Conservation (phyloP, 2,329 filamentous ascomycete species). For the Penicillium rolfsii region DNA sequence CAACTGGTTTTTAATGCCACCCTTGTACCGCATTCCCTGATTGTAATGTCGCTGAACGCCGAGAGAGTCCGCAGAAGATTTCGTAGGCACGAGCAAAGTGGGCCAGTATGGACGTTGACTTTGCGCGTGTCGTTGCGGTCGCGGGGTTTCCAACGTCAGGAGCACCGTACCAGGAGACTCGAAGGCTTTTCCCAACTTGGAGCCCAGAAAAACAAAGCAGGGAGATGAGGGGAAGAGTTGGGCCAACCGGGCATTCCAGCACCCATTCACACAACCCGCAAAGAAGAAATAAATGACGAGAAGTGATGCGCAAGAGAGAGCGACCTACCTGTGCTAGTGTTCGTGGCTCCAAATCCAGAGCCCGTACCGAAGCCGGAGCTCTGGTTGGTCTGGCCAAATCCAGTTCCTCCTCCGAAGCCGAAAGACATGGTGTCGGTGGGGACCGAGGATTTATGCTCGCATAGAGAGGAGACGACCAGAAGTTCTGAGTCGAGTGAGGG, state of each 20-base stretch:
- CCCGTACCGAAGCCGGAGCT: conserved; percentile 46
- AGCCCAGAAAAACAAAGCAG: conserved; percentile 18
- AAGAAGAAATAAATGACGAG: conserved; percentile 12
- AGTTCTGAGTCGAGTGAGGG: conserved; percentile 3
- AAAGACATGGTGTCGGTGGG: conserved; percentile 43
- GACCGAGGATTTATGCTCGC: conserved; percentile 34
- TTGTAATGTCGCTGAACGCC: conserved; percentile 35
- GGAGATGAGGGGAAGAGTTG: conserved; percentile 11
- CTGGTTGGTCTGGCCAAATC: conserved; percentile 54
- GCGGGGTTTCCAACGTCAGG: conserved; percentile 35
- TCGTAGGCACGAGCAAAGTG: conserved; percentile 20
- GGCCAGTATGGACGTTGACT: conserved; percentile 17
- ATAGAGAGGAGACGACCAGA: conserved; percentile 18
- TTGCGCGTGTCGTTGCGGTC: conserved; percentile 30
- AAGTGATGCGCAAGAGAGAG: conserved; percentile 15
- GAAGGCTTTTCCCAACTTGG: conserved; percentile 16
- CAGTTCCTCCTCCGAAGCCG: conserved; percentile 62
- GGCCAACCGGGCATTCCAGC: background rate
- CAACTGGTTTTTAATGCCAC: conserved; percentile 35
- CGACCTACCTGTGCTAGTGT: conserved; percentile 45
- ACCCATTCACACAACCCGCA: conserved; percentile 7
- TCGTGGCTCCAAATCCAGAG: conserved; percentile 40
- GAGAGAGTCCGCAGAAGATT: conserved; percentile 27
- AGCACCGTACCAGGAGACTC: conserved; percentile 27
- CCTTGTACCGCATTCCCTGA: conserved; percentile 37